Conservation (phyloP, 305 asterid genomes). For the Fraxinus paxiana region DNA sequence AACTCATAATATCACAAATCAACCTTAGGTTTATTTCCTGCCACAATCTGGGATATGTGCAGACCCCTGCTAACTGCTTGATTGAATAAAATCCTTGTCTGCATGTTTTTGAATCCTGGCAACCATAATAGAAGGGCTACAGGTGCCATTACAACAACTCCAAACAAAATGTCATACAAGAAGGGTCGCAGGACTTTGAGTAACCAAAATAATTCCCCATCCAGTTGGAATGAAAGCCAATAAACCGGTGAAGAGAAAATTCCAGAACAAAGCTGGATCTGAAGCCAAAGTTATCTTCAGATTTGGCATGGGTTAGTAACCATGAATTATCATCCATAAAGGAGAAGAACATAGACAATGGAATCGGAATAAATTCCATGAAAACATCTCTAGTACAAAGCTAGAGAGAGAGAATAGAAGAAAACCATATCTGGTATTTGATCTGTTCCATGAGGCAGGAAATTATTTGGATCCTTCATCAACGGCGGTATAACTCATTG, state of each 20-base stretch:
- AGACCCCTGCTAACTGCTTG: conserved; percentile 70
- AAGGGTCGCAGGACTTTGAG: conserved; percentile 55
- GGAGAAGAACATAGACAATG: no score
- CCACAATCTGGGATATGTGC: conserved; percentile 60
- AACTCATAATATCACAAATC: conserved; percentile 33
- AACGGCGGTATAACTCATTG: no score
- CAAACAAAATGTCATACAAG: conserved; percentile 57
- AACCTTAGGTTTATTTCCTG: conserved; percentile 53
- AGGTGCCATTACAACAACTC: conserved; percentile 56
- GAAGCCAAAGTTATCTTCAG: no score
- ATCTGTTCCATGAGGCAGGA: no score
- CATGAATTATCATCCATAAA: no score
- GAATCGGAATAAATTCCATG: no score
- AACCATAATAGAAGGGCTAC: conserved; percentile 56
- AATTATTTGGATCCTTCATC: no score
- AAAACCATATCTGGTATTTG: no score
- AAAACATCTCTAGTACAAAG: no score
- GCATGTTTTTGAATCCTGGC: conserved; percentile 70
- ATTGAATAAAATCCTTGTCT: conserved; percentile 61
- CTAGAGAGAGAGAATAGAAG: no score
- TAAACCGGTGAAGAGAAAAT: conserved; percentile 18
- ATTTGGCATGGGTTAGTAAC: no score
- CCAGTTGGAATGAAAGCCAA: conserved; percentile 66
- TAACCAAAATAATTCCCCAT: conserved; percentile 53
- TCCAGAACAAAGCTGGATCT: no score